Conservation (phyloP, 2,329 filamentous ascomycete species). For the Cadophora gregata region DNA sequence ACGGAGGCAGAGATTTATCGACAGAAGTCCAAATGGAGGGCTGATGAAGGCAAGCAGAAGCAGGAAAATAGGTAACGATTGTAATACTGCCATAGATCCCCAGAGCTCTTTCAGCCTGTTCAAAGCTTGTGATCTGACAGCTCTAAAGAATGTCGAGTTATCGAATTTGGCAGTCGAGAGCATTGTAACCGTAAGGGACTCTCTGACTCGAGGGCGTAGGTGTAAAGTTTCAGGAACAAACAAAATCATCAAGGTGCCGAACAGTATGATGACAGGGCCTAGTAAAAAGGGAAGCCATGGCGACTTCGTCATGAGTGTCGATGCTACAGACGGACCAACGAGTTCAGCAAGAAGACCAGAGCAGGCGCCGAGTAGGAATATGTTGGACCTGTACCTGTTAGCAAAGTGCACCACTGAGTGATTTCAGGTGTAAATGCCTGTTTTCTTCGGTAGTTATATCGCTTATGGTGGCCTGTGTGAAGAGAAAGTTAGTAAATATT, state of each 20-base stretch:
- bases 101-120: slow-evolving; percentile 30
- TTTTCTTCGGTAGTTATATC: slow-evolving; percentile 48
- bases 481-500: neutral
- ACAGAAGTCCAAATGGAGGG: slow-evolving; percentile 28
- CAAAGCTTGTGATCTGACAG: slow-evolving; percentile 25
- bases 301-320: slow-evolving; percentile 45
- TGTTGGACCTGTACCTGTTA: slow-evolving; percentile 42
- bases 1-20: slow-evolving; percentile 34
- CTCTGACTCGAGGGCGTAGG: slow-evolving; percentile 22
- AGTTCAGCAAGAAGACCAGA: slow-evolving; percentile 46
- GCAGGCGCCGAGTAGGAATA: slow-evolving; percentile 45
- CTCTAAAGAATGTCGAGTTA: slow-evolving; percentile 11
- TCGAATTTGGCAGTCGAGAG: neutral
- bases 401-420: neutral
- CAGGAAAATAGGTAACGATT: slow-evolving; percentile 40
- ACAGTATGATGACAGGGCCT: slow-evolving; percentile 28
- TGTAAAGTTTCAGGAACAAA: slow-evolving; percentile 45
- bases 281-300: slow-evolving; percentile 39
- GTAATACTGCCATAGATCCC: slow-evolving; percentile 36
- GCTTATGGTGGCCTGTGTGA: slow-evolving; percentile 42
- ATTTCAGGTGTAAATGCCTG: slow-evolving; percentile 40
- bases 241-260: slow-evolving; percentile 34
- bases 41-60: slow-evolving; percentile 41
- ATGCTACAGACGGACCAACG: slow-evolving; percentile 47
- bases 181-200: slow-evolving; percentile 22